These are phyloP conservation scores for Neurospora tetrasperma DNA, from an alignment of 495 filamentous ascomycete species.

Conservation along the genomic window DNA sequence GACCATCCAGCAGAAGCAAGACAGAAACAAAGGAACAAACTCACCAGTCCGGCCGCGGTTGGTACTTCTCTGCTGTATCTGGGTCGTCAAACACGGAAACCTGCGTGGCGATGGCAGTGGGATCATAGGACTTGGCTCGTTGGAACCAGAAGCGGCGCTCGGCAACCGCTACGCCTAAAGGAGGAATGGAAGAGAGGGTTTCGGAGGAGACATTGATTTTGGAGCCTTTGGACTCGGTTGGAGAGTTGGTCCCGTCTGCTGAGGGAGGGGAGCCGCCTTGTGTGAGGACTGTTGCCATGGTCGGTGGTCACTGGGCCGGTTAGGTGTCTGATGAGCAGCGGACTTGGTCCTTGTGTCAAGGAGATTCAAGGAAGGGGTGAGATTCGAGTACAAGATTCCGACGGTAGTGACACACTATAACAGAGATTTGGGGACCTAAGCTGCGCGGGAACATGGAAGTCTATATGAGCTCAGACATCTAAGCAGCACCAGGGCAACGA, in stretches of 20 bases:
- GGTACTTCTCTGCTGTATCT: slow-evolving; percentile 25
- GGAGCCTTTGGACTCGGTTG: slow-evolving; percentile 1
- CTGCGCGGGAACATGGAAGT: neutral
- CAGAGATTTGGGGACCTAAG: neutral
- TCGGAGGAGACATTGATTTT: slow-evolving; percentile 9
- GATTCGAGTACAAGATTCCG: neutral
- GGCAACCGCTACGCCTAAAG: slow-evolving; percentile 28
- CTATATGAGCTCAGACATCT: neutral
- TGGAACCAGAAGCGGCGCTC: slow-evolving; percentile 39
- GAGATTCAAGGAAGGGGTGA: neutral
- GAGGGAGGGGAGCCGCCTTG: neutral
- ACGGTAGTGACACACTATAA: neutral
- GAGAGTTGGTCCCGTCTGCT: neutral
- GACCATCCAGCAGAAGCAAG: neutral
- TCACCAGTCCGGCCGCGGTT: slow-evolving; percentile 30
- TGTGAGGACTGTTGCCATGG: slow-evolving; percentile 19
- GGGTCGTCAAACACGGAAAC: slow-evolving; percentile 37
- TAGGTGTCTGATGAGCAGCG: neutral
- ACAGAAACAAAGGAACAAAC: neutral
- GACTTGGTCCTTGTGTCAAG: neutral
- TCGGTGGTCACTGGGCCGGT: neutral
- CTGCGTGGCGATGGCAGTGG: slow-evolving; percentile 47
- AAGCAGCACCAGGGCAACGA: neutral
- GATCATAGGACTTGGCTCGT: slow-evolving; percentile 32
- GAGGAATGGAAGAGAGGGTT: slow-evolving; percentile 16